Conservation (phyloP, 192 early-diverging fungal genomes). For the Spizellomyces sp. region DNA sequence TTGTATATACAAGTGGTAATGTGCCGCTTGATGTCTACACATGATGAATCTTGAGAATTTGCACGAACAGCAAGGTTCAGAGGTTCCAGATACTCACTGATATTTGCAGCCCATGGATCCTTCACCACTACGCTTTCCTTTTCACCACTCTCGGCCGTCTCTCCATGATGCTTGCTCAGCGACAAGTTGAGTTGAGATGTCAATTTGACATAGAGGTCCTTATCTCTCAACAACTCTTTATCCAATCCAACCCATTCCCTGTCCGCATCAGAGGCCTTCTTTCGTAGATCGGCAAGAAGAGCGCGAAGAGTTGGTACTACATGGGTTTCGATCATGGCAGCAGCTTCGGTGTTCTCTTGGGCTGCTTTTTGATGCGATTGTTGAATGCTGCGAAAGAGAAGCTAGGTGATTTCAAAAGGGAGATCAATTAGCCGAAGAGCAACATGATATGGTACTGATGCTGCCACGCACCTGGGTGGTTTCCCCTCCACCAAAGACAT, state of each 20-base stretch:
- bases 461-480: constrained; percentile 30
- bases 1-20: constrained; percentile 39
- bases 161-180: constrained; percentile 36
- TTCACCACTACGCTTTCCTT: constrained; percentile 29
- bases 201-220: constrained; percentile 41
- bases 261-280: constrained; percentile 38
- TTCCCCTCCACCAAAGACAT: constrained; percentile 44
- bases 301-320: constrained; percentile 45
- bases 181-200: constrained; percentile 24
- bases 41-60: constrained; percentile 6
- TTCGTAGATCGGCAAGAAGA: constrained; percentile 37
- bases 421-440: neutral
- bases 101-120: constrained; percentile 53
- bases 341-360: constrained; percentile 32
- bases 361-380: constrained; percentile 34
- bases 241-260: constrained; percentile 49
- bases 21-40: constrained; percentile 44
- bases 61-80: neutral
- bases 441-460: neutral
- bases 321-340: constrained; percentile 42
- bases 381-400: constrained; percentile 39
- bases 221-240: constrained; percentile 35
- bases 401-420: constrained; percentile 1
- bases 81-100: constrained; percentile 26
- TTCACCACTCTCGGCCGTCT: constrained; percentile 24